A percentile compares a stretch with the other conserved stretches of the same genome.
Evolutionary conservation across 2,329 filamentous ascomycete genomes (phyloP).

Genomic region (Coleophoma cylindrospora): DNA sequence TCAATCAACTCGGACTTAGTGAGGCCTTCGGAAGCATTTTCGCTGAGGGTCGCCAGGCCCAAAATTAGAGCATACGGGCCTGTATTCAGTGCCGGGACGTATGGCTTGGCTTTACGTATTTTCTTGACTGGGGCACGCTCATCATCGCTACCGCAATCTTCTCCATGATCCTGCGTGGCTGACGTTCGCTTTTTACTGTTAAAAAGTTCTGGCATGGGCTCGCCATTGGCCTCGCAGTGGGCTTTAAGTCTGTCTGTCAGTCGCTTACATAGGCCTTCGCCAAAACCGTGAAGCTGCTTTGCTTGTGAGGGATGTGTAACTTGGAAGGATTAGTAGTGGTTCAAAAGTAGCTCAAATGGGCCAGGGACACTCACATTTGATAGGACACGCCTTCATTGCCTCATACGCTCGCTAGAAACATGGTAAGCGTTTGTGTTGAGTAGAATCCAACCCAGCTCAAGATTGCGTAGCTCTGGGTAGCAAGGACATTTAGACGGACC

Average conservation of each 20-base stretch:
- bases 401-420: constrained; percentile 56
- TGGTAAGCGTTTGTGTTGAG: background rate
- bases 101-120: constrained; percentile 54
- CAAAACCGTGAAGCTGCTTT: constrained; percentile 68
- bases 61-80: constrained; percentile 70
- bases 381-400: constrained; percentile 69
- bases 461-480: too few relatives aligned
- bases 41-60: constrained; percentile 55
- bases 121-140: constrained; percentile 43
- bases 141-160: constrained; percentile 4
- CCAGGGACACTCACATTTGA: constrained; percentile 53
- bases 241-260: constrained; percentile 56
- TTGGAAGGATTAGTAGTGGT: constrained; percentile 49
- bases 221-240: constrained; percentile 61
- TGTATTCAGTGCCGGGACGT: constrained; percentile 68
- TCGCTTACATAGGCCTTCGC: constrained; percentile 64
- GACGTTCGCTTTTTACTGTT: constrained; percentile 32
- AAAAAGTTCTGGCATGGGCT: constrained; percentile 61
- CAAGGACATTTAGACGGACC: background rate
- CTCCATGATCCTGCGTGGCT: constrained; percentile 3
- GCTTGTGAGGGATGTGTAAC: constrained; percentile 65
- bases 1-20: constrained; percentile 66
- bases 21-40: constrained; percentile 50
- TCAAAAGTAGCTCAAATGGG: too few relatives aligned
- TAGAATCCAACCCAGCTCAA: too few relatives aligned